These are phyloP conservation scores for Cephalotrichum gorgonifer DNA, from an alignment of 2,329 filamentous ascomycete genomes.

Conservation along the genomic window DNA sequence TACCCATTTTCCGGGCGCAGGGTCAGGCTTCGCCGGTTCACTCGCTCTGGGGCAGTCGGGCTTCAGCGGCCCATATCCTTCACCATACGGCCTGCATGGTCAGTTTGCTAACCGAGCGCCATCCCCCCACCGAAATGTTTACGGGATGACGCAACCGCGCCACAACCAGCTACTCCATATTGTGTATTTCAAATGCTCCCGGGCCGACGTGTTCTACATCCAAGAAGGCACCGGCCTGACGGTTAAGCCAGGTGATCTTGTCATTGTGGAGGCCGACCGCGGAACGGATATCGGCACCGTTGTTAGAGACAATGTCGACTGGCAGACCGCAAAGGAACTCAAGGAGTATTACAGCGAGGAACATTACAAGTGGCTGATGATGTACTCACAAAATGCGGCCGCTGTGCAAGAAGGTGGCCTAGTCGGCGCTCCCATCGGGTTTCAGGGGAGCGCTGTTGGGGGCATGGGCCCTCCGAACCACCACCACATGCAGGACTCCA, in stretches of 20 bases:
- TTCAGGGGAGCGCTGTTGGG: slow-evolving; percentile 61
- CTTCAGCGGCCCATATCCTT: slow-evolving; percentile 31
- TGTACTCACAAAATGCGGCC: slow-evolving; percentile 79
- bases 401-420: slow-evolving; percentile 53
- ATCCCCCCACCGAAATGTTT: slow-evolving; percentile 53
- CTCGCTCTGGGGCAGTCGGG: background rate
- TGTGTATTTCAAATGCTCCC: slow-evolving; percentile 91
- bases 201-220: slow-evolving; percentile 94
- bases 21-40: background rate
- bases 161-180: slow-evolving; percentile 70
- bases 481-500: slow-evolving; percentile 63
- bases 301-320: slow-evolving; percentile 75
- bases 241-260: slow-evolving; percentile 83
- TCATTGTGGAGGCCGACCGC: slow-evolving; percentile 95
- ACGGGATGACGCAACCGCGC: slow-evolving; percentile 48
- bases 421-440: slow-evolving; percentile 51
- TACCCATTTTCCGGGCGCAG: background rate
- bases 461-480: slow-evolving; percentile 68
- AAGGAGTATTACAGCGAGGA: slow-evolving; percentile 91
- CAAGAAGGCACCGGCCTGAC: slow-evolving; percentile 89
- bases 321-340: slow-evolving; percentile 75
- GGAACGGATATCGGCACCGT: slow-evolving; percentile 94
- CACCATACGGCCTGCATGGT: slow-evolving; percentile 33
- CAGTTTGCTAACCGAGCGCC: slow-evolving; percentile 36
- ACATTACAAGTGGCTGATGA: slow-evolving; percentile 97